Evolutionary conservation across 441 rosid species (phyloP).

Genomic region (Brassica balearica): DNA sequence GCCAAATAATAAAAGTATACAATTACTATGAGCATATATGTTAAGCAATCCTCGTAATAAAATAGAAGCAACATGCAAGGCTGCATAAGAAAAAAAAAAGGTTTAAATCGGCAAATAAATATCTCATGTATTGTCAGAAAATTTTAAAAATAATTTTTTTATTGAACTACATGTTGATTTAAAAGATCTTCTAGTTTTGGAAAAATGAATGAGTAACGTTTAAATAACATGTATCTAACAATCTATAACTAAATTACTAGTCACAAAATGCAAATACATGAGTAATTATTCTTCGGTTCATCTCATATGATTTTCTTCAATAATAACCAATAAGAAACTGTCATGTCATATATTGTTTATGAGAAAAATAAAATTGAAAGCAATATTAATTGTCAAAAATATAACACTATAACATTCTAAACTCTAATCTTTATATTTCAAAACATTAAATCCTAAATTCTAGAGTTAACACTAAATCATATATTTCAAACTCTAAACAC

Average conservation of each 20-base stretch:
- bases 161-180: background rate
- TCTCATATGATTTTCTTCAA: no score
- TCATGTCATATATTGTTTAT: no score
- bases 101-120: background rate
- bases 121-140: background rate
- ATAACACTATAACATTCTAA: no score
- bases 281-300: no score
- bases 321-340: no score
- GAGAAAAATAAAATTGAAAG: no score
- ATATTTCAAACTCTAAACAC: no score
- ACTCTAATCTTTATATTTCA: no score
- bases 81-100: background rate
- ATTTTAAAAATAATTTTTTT: background rate
- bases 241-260: background rate
- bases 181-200: background rate
- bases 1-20: background rate
- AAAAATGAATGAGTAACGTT: background rate
- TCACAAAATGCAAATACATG: background rate
- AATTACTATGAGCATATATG: background rate
- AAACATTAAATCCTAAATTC: no score
- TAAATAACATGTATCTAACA: background rate
- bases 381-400: no score
- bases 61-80: slow-evolving; percentile 4
- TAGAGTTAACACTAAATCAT: no score
- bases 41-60: background rate